Conservation (phyloP, 495 filamentous ascomycete genomes). For the Penicillium waksmanii region DNA sequence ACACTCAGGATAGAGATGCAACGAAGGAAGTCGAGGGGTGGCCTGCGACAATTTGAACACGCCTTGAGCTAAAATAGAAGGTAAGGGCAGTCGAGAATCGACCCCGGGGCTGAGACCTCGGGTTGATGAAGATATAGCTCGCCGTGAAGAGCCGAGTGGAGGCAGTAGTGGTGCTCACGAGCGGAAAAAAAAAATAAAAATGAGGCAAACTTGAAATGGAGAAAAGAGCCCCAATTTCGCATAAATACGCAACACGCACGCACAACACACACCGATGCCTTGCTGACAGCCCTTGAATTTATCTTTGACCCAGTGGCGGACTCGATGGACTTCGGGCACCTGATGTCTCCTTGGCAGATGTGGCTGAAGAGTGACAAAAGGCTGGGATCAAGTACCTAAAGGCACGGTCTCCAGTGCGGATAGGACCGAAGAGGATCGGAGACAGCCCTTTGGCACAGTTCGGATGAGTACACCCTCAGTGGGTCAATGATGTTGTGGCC, state of each 20-base stretch:
- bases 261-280: background rate
- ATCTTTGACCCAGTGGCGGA: background rate
- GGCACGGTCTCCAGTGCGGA: conserved; percentile 9
- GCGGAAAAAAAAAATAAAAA: background rate
- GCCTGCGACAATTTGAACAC: background rate
- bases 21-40: conserved; percentile 1
- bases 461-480: conserved; percentile 5
- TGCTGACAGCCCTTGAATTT: conserved; percentile 2
- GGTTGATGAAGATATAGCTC: conserved; percentile 2
- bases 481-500: conserved; percentile 1
- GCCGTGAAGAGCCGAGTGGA: conserved; percentile 4
- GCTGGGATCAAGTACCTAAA: background rate
- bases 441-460: background rate
- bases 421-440: conserved; percentile 12
- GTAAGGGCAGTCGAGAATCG: background rate
- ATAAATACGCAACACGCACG: background rate
- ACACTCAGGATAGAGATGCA: background rate
- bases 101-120: conserved; percentile 5
- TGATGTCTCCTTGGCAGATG: conserved; percentile 2
- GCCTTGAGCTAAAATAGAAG: background rate
- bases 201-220: background rate
- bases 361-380: conserved; percentile 7
- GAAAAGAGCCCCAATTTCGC: conserved; percentile 2
- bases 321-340: background rate
- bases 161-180: background rate